These are phyloP conservation scores for Candida tallmaniae DNA, from an alignment of 805 yeast genomes.

Conservation along the genomic window DNA sequence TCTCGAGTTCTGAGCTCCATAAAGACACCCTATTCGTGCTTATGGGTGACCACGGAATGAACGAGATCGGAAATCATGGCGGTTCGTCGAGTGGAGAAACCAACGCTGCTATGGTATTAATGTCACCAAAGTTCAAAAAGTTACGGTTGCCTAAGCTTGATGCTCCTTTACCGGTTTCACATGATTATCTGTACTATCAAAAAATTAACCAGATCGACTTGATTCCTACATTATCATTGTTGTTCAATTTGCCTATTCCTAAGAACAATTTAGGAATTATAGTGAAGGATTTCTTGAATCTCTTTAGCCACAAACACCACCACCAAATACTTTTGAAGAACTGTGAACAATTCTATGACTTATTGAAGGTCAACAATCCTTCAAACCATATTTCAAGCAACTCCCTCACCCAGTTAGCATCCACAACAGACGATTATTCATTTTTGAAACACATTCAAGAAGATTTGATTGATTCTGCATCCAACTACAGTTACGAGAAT, in stretches of 20 bases:
- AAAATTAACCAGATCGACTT: conserved; percentile 63
- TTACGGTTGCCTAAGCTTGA: conserved; percentile 13
- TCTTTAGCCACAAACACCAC: conserved; percentile 42
- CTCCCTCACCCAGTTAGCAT: conserved; percentile 3
- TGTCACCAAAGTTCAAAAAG: conserved; percentile 55
- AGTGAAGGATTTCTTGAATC: conserved; percentile 49
- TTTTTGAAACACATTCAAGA: conserved; percentile 48
- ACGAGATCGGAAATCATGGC: conserved; percentile 93
- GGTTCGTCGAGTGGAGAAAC: conserved; percentile 94
- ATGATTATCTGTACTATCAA: conserved; percentile 49
- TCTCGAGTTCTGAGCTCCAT: conserved; percentile 12
- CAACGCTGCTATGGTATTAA: conserved; percentile 70
- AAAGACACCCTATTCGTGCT: conserved; percentile 62
- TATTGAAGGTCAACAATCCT: conserved; percentile 27
- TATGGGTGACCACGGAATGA: conserved; percentile 96
- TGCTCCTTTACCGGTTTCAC: conserved; percentile 37
- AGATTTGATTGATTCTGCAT: conserved; percentile 53
- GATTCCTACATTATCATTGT: conserved; percentile 62
- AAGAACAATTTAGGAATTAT: conserved; percentile 71
- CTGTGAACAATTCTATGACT: conserved; percentile 49
- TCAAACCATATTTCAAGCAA: not conserved
- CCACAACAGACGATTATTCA: conserved; percentile 12
- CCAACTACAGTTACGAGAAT: conserved; percentile 61
- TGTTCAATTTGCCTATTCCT: conserved; percentile 65
- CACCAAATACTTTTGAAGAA: conserved; percentile 46